Evolutionary conservation across 2,329 filamentous ascomycete species (phyloP).

Genomic region (Cercospora sp.): DNA sequence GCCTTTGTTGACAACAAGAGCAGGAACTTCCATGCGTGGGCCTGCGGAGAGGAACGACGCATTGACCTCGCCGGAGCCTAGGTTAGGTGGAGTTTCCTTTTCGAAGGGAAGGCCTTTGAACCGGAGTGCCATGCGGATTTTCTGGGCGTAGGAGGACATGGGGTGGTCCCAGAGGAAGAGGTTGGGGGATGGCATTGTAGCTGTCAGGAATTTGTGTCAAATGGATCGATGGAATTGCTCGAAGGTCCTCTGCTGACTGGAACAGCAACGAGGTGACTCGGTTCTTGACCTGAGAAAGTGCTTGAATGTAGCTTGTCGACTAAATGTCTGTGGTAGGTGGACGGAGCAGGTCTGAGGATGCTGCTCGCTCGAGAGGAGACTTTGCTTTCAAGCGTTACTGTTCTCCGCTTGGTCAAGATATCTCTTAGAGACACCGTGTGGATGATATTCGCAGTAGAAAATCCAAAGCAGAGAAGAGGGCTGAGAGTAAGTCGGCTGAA

Average conservation of each 20-base stretch:
- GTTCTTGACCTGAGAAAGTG: neutral
- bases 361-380: neutral
- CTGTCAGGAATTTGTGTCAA: neutral
- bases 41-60: constrained; percentile 33
- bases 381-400: neutral
- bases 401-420: neutral
- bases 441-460: neutral
- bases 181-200: constrained; percentile 15
- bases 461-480: neutral
- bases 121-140: constrained; percentile 42
- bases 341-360: neutral
- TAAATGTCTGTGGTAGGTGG: neutral
- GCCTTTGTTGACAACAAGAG: constrained; percentile 27
- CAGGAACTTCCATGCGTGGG: constrained; percentile 41
- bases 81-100: constrained; percentile 38
- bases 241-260: neutral
- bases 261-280: neutral
- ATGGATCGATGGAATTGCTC: neutral
- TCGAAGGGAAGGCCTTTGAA: constrained; percentile 42
- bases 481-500: neutral
- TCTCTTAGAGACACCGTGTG: neutral
- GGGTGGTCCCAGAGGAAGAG: constrained; percentile 36
- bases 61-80: constrained; percentile 39
- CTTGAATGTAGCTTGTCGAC: neutral
- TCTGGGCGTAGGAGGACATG: constrained; percentile 42